These are phyloP conservation scores for Gossypium sturtianum DNA, from an alignment of 345 rosid genomes.

Conservation along the genomic window DNA sequence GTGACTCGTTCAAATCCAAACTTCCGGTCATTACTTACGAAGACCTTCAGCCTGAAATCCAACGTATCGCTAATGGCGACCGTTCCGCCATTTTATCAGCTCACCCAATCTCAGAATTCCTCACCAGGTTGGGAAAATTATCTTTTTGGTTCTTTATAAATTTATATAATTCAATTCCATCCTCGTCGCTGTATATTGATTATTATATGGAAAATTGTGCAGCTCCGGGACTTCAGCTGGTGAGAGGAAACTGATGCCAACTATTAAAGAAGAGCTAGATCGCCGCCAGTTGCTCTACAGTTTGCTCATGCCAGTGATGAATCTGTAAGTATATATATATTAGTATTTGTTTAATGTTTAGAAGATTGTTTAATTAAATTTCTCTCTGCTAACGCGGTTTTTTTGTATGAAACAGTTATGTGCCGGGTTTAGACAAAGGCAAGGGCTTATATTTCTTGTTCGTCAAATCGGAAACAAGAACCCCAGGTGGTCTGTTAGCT, in stretches of 20 bases:
- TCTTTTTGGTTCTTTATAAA: no score
- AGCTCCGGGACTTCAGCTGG: constrained; percentile 99
- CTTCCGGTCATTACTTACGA: constrained; percentile 77
- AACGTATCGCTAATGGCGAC: constrained; percentile 95
- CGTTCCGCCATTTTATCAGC: constrained; percentile 77
- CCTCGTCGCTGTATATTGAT: no score
- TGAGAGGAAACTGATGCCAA: constrained; percentile 96
- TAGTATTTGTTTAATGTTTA: neutral
- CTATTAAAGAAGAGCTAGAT: constrained; percentile 80
- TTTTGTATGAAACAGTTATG: constrained; percentile 43
- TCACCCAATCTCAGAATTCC: constrained; percentile 90
- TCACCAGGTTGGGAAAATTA: constrained; percentile 50
- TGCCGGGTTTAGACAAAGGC: constrained; percentile 86
- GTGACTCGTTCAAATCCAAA: constrained; percentile 58
- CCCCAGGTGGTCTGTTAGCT: constrained; percentile 84
- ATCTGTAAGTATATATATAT: constrained; percentile 52
- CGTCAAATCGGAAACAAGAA: constrained; percentile 81
- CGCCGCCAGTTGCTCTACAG: constrained; percentile 92
- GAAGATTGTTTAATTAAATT: no score
- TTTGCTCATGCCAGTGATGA: constrained; percentile 96
- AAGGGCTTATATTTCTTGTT: constrained; percentile 82
- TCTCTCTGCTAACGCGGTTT: constrained; percentile 1
- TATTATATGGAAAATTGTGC: constrained; percentile 14
- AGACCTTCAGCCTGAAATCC: constrained; percentile 82
- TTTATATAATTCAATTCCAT: no score